Base-by-base conservation (phyloP, 257 asterid species). In the Solanum rostratum region DNA sequence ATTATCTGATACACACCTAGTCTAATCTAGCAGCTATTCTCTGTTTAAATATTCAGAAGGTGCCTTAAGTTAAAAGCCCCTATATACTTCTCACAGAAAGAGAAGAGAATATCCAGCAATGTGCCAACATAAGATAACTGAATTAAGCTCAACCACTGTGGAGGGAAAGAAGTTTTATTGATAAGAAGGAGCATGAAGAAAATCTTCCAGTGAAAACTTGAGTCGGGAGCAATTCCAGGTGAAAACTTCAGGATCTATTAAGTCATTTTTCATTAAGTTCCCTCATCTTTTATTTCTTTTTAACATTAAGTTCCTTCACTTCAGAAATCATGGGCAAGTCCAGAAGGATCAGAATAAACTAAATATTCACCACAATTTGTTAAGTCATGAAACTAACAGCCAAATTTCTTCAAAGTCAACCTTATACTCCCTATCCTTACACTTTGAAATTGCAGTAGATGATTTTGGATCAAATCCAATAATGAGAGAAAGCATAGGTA, bases 401-500 rank as follows among this genome's bases (percentile, higher is more conserved):
- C 27, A 50, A 16, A 27, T 50, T 50, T 29, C 82, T 50, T 27
- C 16, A 15, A 76, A 76, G 43, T 50, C 46, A 76, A 50, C 50
- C 18, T 76, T 50, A 27, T 78, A 76, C 46, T 50, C 62, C 46
- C 15, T 9, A 83, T 29, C 98, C 98, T 91, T 90, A 96, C 99
- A 94, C 92, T 96, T 96, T 62, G 99, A 96, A 86, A 96, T 92
- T 71, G 99, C 99, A 83, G 99, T 94, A 0, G 99, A 93, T 54
- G 99, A 94, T 88, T 96, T 96, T 30, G 99, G 90, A 88, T 96
- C 99, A 59, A 96, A 96, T 74, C 99, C 99, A 80, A 96, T 46
- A 87, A 96, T 82, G 29, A 96, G 91, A 83, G 94, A 89, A 71
- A 96, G 99, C 99, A 96, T 96, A 19, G 99, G 99, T 53, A 96